Evolutionary conservation across 108 stramenopile genomes (phyloP), one percentile per base, ranked within the genome.

Genomic region (Conticribra weissflogii): DNA sequence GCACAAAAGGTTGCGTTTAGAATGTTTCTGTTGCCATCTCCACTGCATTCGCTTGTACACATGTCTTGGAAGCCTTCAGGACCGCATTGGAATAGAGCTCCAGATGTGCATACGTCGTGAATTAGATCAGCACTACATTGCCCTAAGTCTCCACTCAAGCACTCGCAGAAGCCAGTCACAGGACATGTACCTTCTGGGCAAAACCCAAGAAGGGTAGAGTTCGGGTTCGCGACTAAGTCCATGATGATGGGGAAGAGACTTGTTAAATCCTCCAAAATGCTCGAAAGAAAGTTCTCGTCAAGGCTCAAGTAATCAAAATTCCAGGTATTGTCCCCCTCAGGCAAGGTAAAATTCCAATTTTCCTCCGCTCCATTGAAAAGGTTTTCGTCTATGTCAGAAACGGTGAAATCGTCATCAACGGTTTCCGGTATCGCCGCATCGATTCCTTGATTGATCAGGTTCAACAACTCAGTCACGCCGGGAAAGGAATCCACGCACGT

Each of bases 121-220:
- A 58, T 21, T 27, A 68, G 30, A 32, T 49, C 45, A 27, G 29
- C 46, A 19, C 46, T 68, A 45, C 68, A 68, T 31, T 57, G n/a
- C 1, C 16, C 31, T 2, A 68, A 58, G 54, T 68, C 57, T 54
- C 68, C 57, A 48, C 30, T 8, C 23, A 68, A 46, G 46, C 68
- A 68, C 3, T 68, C 68, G 17, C 68, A 68, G 17, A 68, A 68
- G 9, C 68, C 68, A 31, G 27, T 21, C 15, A 56, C 1, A 1
- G 47, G 27, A 49, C 48, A 58, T 32, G 3, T 49, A 18, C 30
- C 57, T 53, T 21, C 45, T 7, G 68, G 56, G 27, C 68, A 68
- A 41, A 68, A 68, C 57, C 27, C 68, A 22, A 47, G 57, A 46
- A 58, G 54, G 25, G 56, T 31, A 3, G 22, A 44, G 36, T 41